A percentile compares a stretch with the other conserved stretches of the same genome.
These are phyloP conservation scores for Ilex aquifolium DNA, from an alignment of 257 asterid genomes.

Conservation along the genomic window DNA sequence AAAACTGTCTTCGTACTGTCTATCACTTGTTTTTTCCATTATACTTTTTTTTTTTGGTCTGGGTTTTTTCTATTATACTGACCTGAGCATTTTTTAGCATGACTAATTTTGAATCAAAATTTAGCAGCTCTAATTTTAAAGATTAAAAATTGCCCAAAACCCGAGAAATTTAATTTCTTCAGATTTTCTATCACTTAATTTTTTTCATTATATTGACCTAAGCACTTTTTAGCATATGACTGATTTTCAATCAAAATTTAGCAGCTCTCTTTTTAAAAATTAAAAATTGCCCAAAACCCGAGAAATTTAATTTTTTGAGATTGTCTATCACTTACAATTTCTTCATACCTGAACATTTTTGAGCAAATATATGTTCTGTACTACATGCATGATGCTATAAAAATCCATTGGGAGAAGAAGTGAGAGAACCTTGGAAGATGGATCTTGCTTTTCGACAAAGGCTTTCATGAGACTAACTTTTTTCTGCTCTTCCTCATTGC, in stretches of 20 bases:
- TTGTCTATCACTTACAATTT: neutral
- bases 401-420: neutral
- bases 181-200: too few species aligned
- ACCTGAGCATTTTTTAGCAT: too few species aligned
- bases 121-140: neutral
- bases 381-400: neutral
- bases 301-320: neutral
- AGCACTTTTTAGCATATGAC: neutral
- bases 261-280: neutral
- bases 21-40: too few species aligned
- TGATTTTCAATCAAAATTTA: neutral
- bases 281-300: neutral
- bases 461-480: constrained; percentile 42
- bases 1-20: too few species aligned
- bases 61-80: too few species aligned
- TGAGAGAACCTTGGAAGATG: constrained; percentile 51
- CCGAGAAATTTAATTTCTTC: neutral
- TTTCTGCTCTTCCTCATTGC: constrained; percentile 28
- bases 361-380: neutral
- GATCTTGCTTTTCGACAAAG: constrained; percentile 42
- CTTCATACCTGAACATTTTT: neutral
- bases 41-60: too few species aligned
- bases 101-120: neutral
- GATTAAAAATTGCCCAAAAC: neutral
- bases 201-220: too few species aligned